phyloP scores from a whole-genome alignment of 257 asterid genomes.

The Solanum appendiculatum region DNA sequence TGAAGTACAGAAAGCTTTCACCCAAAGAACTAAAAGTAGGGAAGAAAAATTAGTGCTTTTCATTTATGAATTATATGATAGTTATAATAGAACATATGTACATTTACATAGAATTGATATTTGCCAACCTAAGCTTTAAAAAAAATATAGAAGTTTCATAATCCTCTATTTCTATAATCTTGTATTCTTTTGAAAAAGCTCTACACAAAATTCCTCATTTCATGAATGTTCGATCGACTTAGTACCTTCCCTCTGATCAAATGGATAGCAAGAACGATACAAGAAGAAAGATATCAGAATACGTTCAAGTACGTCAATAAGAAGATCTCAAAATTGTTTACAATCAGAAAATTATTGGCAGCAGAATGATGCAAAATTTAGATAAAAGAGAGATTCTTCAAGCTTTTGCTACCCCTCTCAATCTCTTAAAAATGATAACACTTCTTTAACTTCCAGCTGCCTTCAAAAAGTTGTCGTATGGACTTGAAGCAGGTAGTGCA shows the following conservation, averaged over 20 bases:
- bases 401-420: not conserved
- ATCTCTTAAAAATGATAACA: not conserved
- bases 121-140: not conserved
- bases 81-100: not conserved
- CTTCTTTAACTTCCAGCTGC: slow-evolving; percentile 54
- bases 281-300: not conserved
- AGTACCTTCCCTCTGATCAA: not conserved
- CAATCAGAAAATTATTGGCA: not conserved
- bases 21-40: not conserved
- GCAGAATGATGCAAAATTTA: not conserved
- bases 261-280: not conserved
- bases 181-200: not conserved
- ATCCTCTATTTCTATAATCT: not conserved
- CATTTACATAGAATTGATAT: not conserved
- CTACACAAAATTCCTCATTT: not conserved
- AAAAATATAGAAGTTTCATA: not conserved
- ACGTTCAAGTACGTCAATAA: not conserved
- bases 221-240: not conserved
- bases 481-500: slow-evolving; percentile 55
- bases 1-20: not conserved
- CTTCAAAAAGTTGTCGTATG: slow-evolving; percentile 73
- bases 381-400: not conserved
- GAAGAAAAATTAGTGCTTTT: not conserved
- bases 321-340: not conserved
- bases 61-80: not conserved